Percentiles rank a stretch among this genome's conserved stretches.
Conservation (phyloP, 257 asterid species). For the Capsicum baccatum region DNA sequence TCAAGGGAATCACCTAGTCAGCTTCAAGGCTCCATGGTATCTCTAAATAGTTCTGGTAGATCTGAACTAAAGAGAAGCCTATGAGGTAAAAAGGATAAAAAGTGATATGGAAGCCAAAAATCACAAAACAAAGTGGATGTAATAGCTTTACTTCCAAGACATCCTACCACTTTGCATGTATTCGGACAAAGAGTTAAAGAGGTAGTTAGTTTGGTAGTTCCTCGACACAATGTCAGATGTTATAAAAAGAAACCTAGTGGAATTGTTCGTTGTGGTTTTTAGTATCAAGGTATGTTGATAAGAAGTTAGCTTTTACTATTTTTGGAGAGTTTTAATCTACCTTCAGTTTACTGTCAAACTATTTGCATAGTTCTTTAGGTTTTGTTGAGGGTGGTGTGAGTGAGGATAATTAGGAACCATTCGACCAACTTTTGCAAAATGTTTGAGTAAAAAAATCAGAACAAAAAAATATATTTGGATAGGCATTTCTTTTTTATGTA, state of each 20-base stretch:
- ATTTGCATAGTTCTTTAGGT: conserved; percentile 2
- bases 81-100: conserved; percentile 93
- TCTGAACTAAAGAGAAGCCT: conserved; percentile 85
- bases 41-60: conserved; percentile 61
- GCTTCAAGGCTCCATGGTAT: conserved; percentile 62
- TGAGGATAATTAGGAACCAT: conserved; percentile 8
- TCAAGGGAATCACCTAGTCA: conserved; percentile 70
- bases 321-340: background rate
- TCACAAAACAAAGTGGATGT: conserved; percentile 80
- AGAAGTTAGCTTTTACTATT: background rate
- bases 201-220: conserved; percentile 80
- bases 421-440: conserved; percentile 14
- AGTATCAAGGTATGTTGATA: conserved; percentile 76
- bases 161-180: conserved; percentile 74
- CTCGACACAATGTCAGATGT: conserved; percentile 83
- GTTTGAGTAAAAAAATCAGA: background rate
- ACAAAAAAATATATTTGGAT: background rate
- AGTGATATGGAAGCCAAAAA: conserved; percentile 91
- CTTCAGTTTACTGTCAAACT: background rate
- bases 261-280: conserved; percentile 88
- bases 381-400: conserved; percentile 13
- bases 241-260: conserved; percentile 95
- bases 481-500: background rate
- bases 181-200: conserved; percentile 92
- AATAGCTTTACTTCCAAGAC: conserved; percentile 83